Evolutionary conservation across 257 asterid genomes (phyloP), one percentile per base, ranked within the genome.

Genomic region (Solanum medicagineum): DNA sequence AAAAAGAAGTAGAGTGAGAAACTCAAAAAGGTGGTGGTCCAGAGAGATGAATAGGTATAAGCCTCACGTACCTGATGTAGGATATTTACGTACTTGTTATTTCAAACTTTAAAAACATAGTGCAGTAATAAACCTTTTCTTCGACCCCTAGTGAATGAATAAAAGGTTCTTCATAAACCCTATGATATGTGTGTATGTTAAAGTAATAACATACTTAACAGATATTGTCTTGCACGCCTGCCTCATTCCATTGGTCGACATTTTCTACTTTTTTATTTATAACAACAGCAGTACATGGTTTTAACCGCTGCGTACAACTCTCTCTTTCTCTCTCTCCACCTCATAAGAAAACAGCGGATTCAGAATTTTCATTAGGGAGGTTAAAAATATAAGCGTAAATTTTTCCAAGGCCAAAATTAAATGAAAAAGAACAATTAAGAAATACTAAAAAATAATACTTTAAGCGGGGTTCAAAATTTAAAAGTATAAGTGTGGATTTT

Each of bases 201-300:
- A 87, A 87, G 89, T 74, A 83, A 20, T 40, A 59, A 40, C 89
- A 87, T 57, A 71, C 51, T 36, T 13, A 9, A 26, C 87, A 87
- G 87, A 57, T 75, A 75, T 85, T 81, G 49, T 84, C 80, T 87
- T 59, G 84, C 89, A 87, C 89, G 89, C 89, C 81, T 1, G 47
- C 84, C 86, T 17, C 13, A n/a, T 81, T 19, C 40, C 44, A 84
- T 81, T 84, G 87, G 87, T 62, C 8, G 36, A 36, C 62, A 62
- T 42, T 53, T n/a, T 32, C 24, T 7, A 12, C 44, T 40, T 75
- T 45, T 75, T 47, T 22, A 75, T 59, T 75, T 24, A 4, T 6
- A 4, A 13, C 7, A 8, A 12, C n/a, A 13, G 47, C 40, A 24
- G 44, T 1, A 55, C 49, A 15, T 22, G 49, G 44, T 75, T 22